These are phyloP conservation scores for Cytospora leucostoma DNA, from an alignment of 2,329 filamentous ascomycete genomes.

Conservation along the genomic window DNA sequence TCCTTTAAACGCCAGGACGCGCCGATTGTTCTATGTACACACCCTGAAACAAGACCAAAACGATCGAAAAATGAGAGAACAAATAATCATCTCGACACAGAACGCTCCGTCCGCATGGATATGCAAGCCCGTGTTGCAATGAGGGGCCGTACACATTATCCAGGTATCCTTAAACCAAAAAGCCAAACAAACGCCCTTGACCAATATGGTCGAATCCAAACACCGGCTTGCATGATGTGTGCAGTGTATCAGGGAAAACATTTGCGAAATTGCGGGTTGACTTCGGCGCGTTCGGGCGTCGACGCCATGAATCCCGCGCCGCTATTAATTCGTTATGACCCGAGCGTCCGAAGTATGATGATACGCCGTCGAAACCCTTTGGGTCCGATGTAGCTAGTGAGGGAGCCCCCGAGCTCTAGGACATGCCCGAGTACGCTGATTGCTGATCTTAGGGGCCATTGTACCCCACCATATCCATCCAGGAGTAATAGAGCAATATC, in stretches of 20 bases:
- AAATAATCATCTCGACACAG: background rate
- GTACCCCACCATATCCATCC: too few relatives aligned
- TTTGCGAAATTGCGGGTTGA: background rate
- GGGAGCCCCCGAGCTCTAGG: background rate
- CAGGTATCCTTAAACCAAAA: slow-evolving; percentile 10
- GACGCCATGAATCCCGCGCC: background rate
- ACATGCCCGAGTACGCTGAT: background rate
- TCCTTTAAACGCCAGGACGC: background rate
- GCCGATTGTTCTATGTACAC: background rate
- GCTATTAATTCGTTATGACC: background rate
- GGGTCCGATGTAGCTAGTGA: background rate
- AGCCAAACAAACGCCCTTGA: slow-evolving; percentile 3
- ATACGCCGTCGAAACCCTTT: background rate
- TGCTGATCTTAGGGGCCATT: background rate
- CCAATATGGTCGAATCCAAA: slow-evolving; percentile 4
- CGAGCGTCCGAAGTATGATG: background rate
- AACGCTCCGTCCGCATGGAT: background rate
- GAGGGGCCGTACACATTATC: background rate
- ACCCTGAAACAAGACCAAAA: background rate
- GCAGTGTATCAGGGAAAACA: background rate
- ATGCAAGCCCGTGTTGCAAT: background rate
- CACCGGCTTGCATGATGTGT: slow-evolving; percentile 6
- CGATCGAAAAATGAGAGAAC: background rate
- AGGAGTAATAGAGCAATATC: too few relatives aligned
- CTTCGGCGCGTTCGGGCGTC: background rate